Evolutionary conservation across 208 protist genomes (phyloP), one percentile per base, ranked within the genome.

Genomic region (Leishmania tropica): DNA sequence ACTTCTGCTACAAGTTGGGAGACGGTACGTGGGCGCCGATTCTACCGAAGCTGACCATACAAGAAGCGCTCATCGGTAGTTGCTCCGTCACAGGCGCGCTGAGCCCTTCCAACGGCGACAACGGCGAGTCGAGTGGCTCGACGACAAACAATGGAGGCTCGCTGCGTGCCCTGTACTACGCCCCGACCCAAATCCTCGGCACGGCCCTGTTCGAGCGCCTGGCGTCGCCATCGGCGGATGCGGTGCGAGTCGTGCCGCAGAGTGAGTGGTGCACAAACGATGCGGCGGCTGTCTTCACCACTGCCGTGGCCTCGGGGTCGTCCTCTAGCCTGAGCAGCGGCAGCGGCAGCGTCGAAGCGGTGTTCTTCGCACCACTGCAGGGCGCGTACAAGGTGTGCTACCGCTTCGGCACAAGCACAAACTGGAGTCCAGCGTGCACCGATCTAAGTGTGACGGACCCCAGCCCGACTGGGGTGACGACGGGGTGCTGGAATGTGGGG

Each of bases 361-460:
- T 96, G 71, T 86, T 87, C 79, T 97, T 96, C 80, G 81, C 91
- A 17, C 86, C 89, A 40, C 75, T 74, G 56, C 68, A 80, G 2
- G 93, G 93, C 11, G 81, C 68, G 53, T 97, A 91, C 81, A 97
- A 96, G 80, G 56, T 98, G 83, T 98, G 95, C 87, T 97, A 98
- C 83, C 93, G 92, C 82, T 88, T 96, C 67, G 89, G 89, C 58
- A 83, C 62, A 35, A 82, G 71, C 28, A 81, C 84, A 10, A 95
- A 94, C 85, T 98, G 93, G 93, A 97, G 94, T 73, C 95, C 95
- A 58, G 85, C 88, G n/a, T 98, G 95, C 82, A 76, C 56, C 21
- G 19, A 70, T 75, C 70, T 96, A 37, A 68, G 40, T 28, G 79
- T 95, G 24, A 89, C 83, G 37, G 74, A 48, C 37, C 75, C 90